Evolutionary conservation across 2,329 filamentous ascomycete species (phyloP), one percentile per base, ranked within the genome.

Genomic region (Cryphonectria parasitica): DNA sequence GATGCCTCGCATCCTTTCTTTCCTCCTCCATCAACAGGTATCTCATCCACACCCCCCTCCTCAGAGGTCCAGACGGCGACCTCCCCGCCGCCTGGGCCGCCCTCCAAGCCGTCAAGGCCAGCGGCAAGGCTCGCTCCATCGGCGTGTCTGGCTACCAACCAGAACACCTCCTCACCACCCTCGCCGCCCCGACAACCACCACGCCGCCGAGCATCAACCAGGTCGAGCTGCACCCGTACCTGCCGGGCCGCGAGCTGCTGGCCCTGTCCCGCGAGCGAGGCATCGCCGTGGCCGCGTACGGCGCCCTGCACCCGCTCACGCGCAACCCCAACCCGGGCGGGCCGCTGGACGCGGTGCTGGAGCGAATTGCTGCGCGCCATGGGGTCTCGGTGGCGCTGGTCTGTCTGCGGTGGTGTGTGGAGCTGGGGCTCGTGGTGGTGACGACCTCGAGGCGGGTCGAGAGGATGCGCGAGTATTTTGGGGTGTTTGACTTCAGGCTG

Each of bases 181-280:
- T 89, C 1, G 78, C 52, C 8, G 64, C 25, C 2, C n/a, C 22
- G 4, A 19, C 85, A 77, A 86, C 87, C 7, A 86, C 84, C 74
- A 78, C 91, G 66, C 77, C 82, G 1, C 92, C 92, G 0, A 88
- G 87, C 2, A 87, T 91, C 69, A 93, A 94, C 80, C 91, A 94
- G 82, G 91, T 94, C 75, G 91, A 94, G 81, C 88, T 88, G 76
- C 90, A 94, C 79, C 91, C 91, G 0, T 91, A 92, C 77, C 81
- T 91, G 60, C 89, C 90, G 77, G 88, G 90, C 77, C 83, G 83
- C 82, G 64, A 80, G 56, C 76, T 84, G 10, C 73, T 84, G 25
- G 73, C 79, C 25, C 84, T 80, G 75, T 80, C 78, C 73, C 77
- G 78, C 56, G 73, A 80, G 43, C 77, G 83, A 66, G 76, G 78